A percentile compares a stretch with the other conserved stretches of the same genome.
phyloP scores from a whole-genome alignment of 108 stramenopile genomes.

The Tribonema minus region DNA sequence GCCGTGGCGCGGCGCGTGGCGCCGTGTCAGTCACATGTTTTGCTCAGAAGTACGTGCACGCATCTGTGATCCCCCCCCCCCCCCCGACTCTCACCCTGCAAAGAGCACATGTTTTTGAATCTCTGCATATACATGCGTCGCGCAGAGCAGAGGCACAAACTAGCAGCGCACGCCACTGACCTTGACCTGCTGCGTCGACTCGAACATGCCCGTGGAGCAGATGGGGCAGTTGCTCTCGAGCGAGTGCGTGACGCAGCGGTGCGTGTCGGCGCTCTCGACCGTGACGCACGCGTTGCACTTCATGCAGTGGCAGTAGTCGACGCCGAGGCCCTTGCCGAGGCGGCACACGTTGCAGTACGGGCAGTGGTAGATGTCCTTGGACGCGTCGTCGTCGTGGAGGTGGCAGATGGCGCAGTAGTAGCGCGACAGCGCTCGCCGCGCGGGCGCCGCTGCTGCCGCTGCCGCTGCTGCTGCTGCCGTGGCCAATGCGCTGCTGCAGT shows the following conservation, averaged over 20 bases:
- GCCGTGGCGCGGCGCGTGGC: too few relatives aligned
- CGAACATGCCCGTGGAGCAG: constrained; percentile 79
- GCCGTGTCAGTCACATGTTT: too few relatives aligned
- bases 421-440: constrained; percentile 14
- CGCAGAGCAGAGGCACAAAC: background rate
- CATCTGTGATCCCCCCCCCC: too few relatives aligned
- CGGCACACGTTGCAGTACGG: constrained; percentile 92
- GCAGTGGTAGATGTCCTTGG: constrained; percentile 73
- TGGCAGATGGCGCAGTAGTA: constrained; percentile 83
- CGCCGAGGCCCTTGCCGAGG: constrained; percentile 50
- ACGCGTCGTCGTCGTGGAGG: constrained; percentile 74
- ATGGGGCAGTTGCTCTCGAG: constrained; percentile 87
- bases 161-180: too few relatives aligned
- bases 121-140: too few relatives aligned
- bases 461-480: background rate
- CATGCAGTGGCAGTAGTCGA: constrained; percentile 95
- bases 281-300: constrained; percentile 93
- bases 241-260: constrained; percentile 82
- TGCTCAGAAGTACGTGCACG: too few relatives aligned
- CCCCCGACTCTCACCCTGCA: too few relatives aligned
- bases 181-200: constrained; percentile 61
- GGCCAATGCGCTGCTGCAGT: too few relatives aligned
- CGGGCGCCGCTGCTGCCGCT: background rate
- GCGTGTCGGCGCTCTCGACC: constrained; percentile 63
- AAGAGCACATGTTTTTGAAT: too few relatives aligned